A percentile compares a stretch with the other conserved stretches of the same genome.
Conservation (phyloP, 164 flowering plant species). For the Nymphaea colorata region DNA sequence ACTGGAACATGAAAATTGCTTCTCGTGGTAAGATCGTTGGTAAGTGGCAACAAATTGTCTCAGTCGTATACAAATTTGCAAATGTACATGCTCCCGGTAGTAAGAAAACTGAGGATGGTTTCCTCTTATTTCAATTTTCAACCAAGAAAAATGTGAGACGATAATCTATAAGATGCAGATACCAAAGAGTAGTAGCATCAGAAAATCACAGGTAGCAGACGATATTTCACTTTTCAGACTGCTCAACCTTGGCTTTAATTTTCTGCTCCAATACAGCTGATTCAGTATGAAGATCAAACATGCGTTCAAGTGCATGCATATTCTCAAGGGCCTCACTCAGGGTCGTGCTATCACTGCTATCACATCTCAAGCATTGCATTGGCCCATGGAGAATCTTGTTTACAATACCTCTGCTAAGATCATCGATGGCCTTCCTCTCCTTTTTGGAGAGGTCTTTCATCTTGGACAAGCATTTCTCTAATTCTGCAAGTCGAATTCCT, state of each 20-base stretch:
- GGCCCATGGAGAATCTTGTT: constrained; percentile 97
- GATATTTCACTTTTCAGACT: constrained; percentile 36
- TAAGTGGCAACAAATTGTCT: neutral
- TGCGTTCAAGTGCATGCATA: constrained; percentile 91
- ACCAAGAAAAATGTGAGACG: neutral
- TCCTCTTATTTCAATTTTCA: constrained; percentile 22
- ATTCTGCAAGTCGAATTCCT: constrained; percentile 42
- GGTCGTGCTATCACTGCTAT: constrained; percentile 79
- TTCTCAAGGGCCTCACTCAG: constrained; percentile 83
- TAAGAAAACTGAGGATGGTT: neutral
- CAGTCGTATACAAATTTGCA: too few species aligned
- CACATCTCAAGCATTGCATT: constrained; percentile 94
- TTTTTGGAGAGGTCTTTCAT: constrained; percentile 12
- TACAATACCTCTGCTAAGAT: constrained; percentile 83
- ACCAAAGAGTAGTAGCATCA: neutral
- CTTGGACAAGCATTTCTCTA: neutral
- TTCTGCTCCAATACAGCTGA: constrained; percentile 68
- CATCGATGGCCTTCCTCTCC: constrained; percentile 62
- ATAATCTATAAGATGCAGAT: neutral
- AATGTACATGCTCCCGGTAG: neutral
- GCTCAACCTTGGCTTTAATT: constrained; percentile 77
- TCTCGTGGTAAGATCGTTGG: neutral
- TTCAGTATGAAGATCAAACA: constrained; percentile 82
- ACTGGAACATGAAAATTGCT: neutral
- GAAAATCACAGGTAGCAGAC: neutral